Evolutionary conservation across 768 basidiomycete species (phyloP).

Genomic region (Udeniomyces megalosporus): DNA sequence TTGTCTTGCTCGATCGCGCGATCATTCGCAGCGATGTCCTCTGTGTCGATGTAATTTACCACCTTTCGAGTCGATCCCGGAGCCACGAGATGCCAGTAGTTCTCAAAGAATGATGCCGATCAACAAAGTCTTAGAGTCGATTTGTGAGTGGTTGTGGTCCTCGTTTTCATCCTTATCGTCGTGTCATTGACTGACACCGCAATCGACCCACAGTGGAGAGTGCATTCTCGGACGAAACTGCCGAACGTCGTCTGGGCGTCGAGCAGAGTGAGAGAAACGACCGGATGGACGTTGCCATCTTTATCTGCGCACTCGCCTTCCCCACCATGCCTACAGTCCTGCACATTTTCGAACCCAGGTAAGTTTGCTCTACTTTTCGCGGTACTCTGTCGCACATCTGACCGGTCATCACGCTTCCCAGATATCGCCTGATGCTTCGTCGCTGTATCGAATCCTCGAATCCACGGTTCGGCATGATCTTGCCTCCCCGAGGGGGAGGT

Average conservation of each 20-base stretch:
- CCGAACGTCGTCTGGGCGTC: conserved; percentile 47
- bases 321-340: conserved; percentile 77
- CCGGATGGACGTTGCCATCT: conserved; percentile 74
- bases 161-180: conserved; percentile 7
- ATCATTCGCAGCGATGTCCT: conserved; percentile 68
- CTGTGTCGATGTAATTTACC: conserved; percentile 70
- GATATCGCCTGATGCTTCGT: conserved; percentile 89
- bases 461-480: conserved; percentile 86
- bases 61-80: conserved; percentile 57
- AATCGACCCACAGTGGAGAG: conserved; percentile 45
- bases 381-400: too few species aligned
- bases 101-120: conserved; percentile 30
- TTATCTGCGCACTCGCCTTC: conserved; percentile 76
- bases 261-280: conserved; percentile 61
- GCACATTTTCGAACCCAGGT: conserved; percentile 86
- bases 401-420: conserved; percentile 18
- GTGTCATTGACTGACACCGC: conserved; percentile 12
- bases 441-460: conserved; percentile 64
- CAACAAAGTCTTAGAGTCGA: conserved; percentile 54
- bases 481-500: conserved; percentile 41
- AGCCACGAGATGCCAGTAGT: conserved; percentile 32
- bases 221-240: conserved; percentile 50
- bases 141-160: conserved; percentile 35
- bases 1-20: conserved; percentile 78
- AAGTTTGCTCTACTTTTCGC: conserved; percentile 2